A percentile compares a stretch with the other conserved stretches of the same genome.
Conservation (phyloP, 495 filamentous ascomycete species). For the Acidomyces sp. region DNA sequence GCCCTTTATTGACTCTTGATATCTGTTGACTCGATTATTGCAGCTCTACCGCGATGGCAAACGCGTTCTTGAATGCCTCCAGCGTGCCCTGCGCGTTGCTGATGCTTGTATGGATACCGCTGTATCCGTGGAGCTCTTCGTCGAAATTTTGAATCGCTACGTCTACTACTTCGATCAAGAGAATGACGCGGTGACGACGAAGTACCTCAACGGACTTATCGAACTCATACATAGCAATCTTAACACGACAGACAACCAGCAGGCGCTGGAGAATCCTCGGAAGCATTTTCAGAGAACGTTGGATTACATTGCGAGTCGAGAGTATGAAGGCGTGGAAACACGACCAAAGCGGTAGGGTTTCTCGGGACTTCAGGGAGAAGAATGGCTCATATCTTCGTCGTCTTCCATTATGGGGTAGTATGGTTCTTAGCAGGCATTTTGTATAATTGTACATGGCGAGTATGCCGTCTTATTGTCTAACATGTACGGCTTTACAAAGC, state of each 20-base stretch:
- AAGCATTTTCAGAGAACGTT: conserved; percentile 88
- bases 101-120: conserved; percentile 99
- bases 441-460: no score
- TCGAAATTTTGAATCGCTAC: conserved; percentile 95
- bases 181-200: conserved; percentile 94
- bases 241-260: conserved; percentile 68
- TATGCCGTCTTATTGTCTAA: no score
- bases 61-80: conserved; percentile 87
- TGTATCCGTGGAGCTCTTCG: conserved; percentile 92
- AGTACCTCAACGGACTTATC: conserved; percentile 95
- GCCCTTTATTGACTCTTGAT: not conserved
- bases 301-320: conserved; percentile 78
- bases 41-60: conserved; percentile 96
- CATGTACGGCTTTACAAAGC: no score
- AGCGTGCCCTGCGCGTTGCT: conserved; percentile 86
- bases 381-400: no score
- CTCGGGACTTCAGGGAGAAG: no score
- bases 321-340: conserved; percentile 68
- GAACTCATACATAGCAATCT: conserved; percentile 96
- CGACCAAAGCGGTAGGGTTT: no score
- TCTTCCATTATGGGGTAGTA: no score
- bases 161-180: conserved; percentile 99
- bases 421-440: no score
- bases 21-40: conserved; percentile 21
- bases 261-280: conserved; percentile 67